Percentiles rank a stretch among this genome's conserved stretches.
Evolutionary conservation across 1,139 yeast species (phyloP).

Genomic region (Pichia sp.): DNA sequence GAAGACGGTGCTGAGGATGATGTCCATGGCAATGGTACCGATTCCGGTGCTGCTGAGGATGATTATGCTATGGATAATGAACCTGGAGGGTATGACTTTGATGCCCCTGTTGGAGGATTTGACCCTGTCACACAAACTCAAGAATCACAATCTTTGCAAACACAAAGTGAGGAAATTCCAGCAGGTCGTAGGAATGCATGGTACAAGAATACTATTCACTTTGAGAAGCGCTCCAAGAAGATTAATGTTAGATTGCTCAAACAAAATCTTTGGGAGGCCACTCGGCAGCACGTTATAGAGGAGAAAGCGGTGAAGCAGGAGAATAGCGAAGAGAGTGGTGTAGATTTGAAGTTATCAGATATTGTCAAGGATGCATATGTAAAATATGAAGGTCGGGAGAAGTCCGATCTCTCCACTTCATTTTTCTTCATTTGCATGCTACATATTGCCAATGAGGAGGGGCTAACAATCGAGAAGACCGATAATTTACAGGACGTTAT

Average conservation of each 20-base stretch:
- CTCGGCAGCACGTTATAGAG: conserved; percentile 1
- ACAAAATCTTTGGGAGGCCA: conserved; percentile 67
- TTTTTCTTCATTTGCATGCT: conserved; percentile 79
- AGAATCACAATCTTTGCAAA: neutral
- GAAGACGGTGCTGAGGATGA: conserved; percentile 16
- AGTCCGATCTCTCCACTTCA: conserved; percentile 73
- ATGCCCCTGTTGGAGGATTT: too few species aligned
- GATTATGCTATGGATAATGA: conserved; percentile 12
- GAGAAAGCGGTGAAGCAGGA: neutral
- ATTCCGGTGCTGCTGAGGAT: too few species aligned
- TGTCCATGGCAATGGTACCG: too few species aligned
- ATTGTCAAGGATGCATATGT: conserved; percentile 44
- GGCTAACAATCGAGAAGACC: conserved; percentile 53
- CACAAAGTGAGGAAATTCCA: neutral
- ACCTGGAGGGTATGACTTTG: conserved; percentile 23
- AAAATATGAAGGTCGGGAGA: conserved; percentile 45
- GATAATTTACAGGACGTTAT: conserved; percentile 51
- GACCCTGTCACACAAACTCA: too few species aligned
- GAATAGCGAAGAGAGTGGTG: neutral
- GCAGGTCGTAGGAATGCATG: conserved; percentile 5
- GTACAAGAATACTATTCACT: conserved; percentile 35
- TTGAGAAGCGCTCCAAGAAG: conserved; percentile 74
- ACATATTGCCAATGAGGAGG: conserved; percentile 88
- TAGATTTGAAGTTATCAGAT: conserved; percentile 27
- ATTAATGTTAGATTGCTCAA: conserved; percentile 78